Base-by-base conservation (phyloP, 495 filamentous ascomycete genomes). In the Aspergillus baeticus region DNA sequence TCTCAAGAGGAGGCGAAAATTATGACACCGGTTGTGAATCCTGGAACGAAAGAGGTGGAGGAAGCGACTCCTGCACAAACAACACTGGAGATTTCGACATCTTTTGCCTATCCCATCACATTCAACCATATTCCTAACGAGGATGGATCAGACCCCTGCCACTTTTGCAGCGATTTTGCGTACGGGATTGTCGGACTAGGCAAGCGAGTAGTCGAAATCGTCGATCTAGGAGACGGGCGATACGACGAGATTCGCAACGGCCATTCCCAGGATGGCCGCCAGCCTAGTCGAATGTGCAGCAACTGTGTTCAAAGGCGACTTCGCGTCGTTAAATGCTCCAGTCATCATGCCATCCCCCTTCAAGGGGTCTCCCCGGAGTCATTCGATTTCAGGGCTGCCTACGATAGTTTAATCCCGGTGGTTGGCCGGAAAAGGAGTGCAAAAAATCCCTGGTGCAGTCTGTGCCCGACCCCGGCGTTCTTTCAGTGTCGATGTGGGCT, bases 401-500 rank as follows among this genome's bases (percentile, higher is more conserved):
- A 61, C 35, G 51, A 57, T 1, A 63, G 55, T 38, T 51, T 77
- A 17, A 22, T 58, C 10, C 54, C 57, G 2, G 53, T 54, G 4
- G 34, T 54, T 21, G 29, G 26, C 1, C 10, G 29, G 23, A 31
- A 54, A 18, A 48, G 36, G 1, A 35, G 39, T n/a, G 48, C 46
- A 26, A 57, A 49, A 11, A 65, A 62, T 38, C 38, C 55, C 11
- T 80, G 74, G 71, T 78, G 77, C 58, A 68, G 63, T 11, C 44
- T 80, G 8, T 80, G 77, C 39, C 67, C 69, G 8, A 56, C 55
- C 10, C 68, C 74, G 11, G 77, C 75, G 1, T 64, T 66, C 10
- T 73, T 68, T 41, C 60, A 60, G 35, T 76, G 75, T 43, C 75
- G 76, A 0, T 79, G 77, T 51, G 73, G 75, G 10, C 44, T 79